These are phyloP conservation scores for Pholiota adiposa DNA, from an alignment of 1,284 basidiomycete genomes.

Conservation along the genomic window DNA sequence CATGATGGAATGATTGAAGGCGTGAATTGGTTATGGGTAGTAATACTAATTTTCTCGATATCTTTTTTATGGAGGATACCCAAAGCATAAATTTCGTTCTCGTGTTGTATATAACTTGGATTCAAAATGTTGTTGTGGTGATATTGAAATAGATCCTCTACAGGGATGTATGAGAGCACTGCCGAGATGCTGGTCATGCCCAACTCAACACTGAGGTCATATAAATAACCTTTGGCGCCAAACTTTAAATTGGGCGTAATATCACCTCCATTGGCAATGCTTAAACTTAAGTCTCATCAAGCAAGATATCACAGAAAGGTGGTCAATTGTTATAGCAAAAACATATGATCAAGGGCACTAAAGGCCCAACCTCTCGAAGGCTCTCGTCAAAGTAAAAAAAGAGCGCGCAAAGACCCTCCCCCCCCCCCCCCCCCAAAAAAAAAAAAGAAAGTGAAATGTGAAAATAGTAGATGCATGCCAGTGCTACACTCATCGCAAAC, in stretches of 20 bases:
- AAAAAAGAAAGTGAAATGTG: background rate
- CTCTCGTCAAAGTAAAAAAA: conserved; percentile 5
- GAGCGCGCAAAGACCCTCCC: background rate
- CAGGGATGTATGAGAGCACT: background rate
- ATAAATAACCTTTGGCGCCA: background rate
- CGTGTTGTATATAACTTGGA: background rate
- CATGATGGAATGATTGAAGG: background rate
- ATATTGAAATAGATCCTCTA: no score
- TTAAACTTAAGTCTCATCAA: background rate
- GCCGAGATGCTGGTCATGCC: background rate
- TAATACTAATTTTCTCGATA: background rate
- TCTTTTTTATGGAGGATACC: background rate
- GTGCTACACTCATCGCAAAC: background rate
- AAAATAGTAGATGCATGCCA: background rate
- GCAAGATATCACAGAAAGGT: background rate
- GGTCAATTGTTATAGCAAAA: conserved; percentile 3
- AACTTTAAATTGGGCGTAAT: no score
- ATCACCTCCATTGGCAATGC: no score
- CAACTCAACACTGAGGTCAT: background rate
- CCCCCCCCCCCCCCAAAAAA: no score
- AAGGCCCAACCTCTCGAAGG: background rate
- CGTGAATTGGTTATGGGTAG: background rate
- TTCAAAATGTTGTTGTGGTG: no score
- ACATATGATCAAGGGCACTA: background rate
- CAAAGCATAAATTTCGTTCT: background rate